These are phyloP conservation scores for Aspergillus funiculosus DNA, from an alignment of 495 filamentous ascomycete species.

Conservation along the genomic window DNA sequence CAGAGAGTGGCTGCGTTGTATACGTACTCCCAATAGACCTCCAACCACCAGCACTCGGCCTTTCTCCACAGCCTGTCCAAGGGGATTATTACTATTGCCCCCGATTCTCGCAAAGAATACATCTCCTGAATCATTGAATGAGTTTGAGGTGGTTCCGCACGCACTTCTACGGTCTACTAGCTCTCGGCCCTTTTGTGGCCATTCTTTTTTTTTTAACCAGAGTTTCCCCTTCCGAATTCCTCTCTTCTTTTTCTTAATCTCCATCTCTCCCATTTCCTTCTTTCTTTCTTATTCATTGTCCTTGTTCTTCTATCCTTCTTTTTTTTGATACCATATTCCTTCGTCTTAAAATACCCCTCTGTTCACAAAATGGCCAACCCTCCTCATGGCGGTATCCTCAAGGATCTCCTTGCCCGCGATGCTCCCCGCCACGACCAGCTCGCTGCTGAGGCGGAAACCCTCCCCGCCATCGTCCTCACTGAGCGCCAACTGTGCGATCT, in stretches of 20 bases:
- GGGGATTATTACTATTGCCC: too few relatives aligned
- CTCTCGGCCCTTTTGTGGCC: conserved; percentile 10
- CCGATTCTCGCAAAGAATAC: conserved; percentile 4
- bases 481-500: conserved; percentile 97
- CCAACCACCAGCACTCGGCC: conserved; percentile 12
- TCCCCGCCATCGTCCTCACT: conserved; percentile 76
- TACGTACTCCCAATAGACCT: conserved; percentile 18
- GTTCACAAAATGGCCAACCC: conserved; percentile 59
- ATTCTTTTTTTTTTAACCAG: conserved; percentile 5
- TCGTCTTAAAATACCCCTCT: neutral
- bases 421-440: conserved; percentile 69
- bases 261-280: conserved; percentile 7
- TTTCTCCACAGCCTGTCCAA: conserved; percentile 18
- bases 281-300: conserved; percentile 10
- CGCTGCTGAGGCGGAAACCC: conserved; percentile 72
- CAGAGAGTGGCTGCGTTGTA: conserved; percentile 2
- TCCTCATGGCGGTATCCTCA: conserved; percentile 94
- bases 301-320: conserved; percentile 6
- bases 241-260: conserved; percentile 13
- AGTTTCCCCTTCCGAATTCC: neutral
- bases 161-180: neutral
- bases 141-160: conserved; percentile 11
- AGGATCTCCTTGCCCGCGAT: conserved; percentile 94
- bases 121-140: conserved; percentile 11
- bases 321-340: conserved; percentile 8